phyloP scores from a whole-genome alignment of 257 asterid species.

The Solanum chiquidenum region DNA sequence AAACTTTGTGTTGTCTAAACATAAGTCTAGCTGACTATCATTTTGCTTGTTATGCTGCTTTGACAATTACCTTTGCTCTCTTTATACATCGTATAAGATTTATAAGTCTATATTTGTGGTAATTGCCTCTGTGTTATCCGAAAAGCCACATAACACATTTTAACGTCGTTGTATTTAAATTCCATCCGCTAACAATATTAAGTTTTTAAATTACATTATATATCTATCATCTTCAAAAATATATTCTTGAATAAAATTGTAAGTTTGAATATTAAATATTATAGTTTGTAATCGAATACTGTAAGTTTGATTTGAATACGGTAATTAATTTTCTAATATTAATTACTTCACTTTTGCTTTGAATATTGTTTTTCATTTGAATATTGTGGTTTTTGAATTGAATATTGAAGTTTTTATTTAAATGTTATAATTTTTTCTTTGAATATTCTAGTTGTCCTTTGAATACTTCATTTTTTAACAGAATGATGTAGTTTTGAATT shows the following conservation, averaged over 20 bases:
- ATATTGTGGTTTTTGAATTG: not conserved
- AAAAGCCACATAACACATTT: not conserved
- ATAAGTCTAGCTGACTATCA: not conserved
- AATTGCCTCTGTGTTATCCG: not conserved
- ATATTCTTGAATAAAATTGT: not conserved
- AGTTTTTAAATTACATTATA: not conserved
- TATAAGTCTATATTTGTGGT: not conserved
- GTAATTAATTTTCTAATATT: not conserved
- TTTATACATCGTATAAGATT: not conserved
- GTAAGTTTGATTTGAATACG: not conserved
- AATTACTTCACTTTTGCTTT: not conserved
- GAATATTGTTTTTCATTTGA: not conserved
- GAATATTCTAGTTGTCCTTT: not conserved
- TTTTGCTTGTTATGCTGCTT: not conserved
- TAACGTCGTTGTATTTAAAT: not conserved
- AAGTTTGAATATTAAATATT: not conserved
- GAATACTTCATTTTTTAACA: not conserved
- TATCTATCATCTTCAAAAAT: not conserved
- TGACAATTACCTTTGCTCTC: not conserved
- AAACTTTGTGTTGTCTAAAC: not conserved
- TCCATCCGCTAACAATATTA: not conserved
- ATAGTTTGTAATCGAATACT: not conserved
- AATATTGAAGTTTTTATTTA: not conserved
- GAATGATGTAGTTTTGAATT: not conserved
- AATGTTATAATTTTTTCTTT: not conserved